Evolutionary conservation across 192 early-diverging fungal species (phyloP).

Genomic region (Backusella westeae): DNA sequence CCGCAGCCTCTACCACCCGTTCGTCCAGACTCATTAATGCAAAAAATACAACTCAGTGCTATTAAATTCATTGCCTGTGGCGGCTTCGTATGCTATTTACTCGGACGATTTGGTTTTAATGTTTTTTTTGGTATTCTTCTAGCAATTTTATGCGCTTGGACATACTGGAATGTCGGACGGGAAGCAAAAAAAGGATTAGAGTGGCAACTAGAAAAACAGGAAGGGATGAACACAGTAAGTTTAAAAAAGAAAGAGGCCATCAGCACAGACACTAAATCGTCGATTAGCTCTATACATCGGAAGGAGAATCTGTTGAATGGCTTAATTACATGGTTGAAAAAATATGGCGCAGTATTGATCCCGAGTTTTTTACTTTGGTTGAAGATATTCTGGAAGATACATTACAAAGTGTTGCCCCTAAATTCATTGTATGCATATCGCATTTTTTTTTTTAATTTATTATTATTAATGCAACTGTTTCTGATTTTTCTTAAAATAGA

Average conservation of each 20-base stretch:
- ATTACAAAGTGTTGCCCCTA: conserved; percentile 14
- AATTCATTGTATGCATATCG: conserved; percentile 16
- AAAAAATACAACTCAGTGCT: conserved; percentile 13
- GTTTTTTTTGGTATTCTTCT: neutral
- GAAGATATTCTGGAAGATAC: conserved; percentile 34
- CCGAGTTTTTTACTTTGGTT: conserved; percentile 19
- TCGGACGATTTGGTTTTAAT: conserved; percentile 14
- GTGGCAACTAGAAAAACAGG: conserved; percentile 32
- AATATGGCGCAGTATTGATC: conserved; percentile 33
- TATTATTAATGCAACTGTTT: neutral
- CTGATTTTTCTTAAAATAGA: conserved; percentile 5
- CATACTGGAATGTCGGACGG: conserved; percentile 19
- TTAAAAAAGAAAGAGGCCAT: neutral
- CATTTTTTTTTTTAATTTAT: neutral
- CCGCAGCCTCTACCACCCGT: neutral
- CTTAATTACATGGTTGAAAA: conserved; percentile 30
- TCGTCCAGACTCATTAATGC: conserved; percentile 3
- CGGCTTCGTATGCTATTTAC: conserved; percentile 17
- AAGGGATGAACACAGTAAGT: conserved; percentile 25
- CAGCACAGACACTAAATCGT: too few relatives aligned
- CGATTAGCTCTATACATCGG: conserved; percentile 7
- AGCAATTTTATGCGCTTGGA: conserved; percentile 9
- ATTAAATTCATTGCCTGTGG: conserved; percentile 24
- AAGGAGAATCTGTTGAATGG: conserved; percentile 32
- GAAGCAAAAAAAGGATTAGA: conserved; percentile 22